These are phyloP conservation scores for Metschnikowia aberdeeniae DNA, from an alignment of 805 yeast species.

Conservation along the genomic window DNA sequence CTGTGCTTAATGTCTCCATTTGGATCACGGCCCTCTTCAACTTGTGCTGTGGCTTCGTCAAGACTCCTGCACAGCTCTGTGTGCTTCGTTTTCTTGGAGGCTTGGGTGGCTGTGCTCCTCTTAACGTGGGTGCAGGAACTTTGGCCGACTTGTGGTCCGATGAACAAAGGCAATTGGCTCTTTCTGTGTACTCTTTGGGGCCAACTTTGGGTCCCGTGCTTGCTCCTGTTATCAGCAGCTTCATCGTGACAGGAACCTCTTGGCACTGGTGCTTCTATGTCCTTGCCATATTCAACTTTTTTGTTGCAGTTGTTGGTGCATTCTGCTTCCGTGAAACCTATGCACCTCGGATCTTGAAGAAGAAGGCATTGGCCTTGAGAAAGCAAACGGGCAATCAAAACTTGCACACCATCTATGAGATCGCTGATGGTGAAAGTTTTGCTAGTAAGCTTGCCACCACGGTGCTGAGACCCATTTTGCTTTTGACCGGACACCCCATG, in stretches of 20 bases:
- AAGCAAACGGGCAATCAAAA: conserved; percentile 52
- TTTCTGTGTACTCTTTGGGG: conserved; percentile 55
- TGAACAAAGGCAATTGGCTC: conserved; percentile 48
- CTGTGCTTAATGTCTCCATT: conserved; percentile 50
- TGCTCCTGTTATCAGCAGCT: conserved; percentile 59
- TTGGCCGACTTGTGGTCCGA: conserved; percentile 58
- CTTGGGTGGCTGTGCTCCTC: conserved; percentile 61
- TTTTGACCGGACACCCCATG: conserved; percentile 58
- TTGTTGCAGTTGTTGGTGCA: conserved; percentile 43
- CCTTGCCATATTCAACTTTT: conserved; percentile 55
- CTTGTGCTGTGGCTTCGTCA: conserved; percentile 59
- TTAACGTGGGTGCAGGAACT: conserved; percentile 67
- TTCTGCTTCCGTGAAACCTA: conserved; percentile 54
- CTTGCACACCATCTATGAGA: conserved; percentile 58
- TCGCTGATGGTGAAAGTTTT: conserved; percentile 47
- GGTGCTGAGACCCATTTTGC: conserved; percentile 50
- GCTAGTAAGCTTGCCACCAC: conserved; percentile 40
- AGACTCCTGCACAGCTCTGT: conserved; percentile 55
- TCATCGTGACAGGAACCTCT: conserved; percentile 42
- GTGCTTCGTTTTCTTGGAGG: conserved; percentile 63
- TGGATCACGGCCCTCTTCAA: conserved; percentile 48
- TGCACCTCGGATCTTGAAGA: conserved; percentile 47
- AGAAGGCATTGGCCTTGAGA: conserved; percentile 45
- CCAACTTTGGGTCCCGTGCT: conserved; percentile 70
- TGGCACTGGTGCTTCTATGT: conserved; percentile 73